Conservation (phyloP, 305 asterid species). For the Fraxinus latifolia region DNA sequence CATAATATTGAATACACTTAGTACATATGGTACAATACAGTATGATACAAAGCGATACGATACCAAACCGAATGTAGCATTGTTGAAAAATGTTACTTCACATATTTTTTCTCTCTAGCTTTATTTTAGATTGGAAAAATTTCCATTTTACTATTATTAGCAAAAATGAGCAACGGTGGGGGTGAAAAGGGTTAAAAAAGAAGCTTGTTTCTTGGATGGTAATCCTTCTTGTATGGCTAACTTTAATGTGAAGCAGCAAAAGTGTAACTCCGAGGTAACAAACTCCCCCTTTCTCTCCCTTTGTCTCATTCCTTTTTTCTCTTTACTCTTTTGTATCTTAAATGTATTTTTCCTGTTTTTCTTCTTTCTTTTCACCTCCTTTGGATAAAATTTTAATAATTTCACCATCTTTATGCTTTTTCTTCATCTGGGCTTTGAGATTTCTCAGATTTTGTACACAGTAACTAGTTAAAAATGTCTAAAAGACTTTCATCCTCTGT, state of each 20-base stretch:
- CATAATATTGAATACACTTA: not conserved
- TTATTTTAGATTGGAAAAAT: not conserved
- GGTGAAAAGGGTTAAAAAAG: not conserved
- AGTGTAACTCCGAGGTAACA: conserved; percentile 15
- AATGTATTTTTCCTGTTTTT: not conserved
- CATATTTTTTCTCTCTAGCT: not conserved
- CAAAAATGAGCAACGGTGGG: not conserved
- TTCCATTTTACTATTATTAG: not conserved
- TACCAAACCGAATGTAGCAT: not conserved
- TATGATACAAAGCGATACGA: not conserved
- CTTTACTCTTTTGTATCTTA: not conserved
- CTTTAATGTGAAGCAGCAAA: conserved; percentile 15
- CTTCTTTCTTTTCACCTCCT: not conserved
- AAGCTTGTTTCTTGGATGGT: conserved; percentile 5
- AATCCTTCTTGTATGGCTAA: conserved; percentile 24
- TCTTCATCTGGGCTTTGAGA: not conserved
- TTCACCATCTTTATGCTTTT: not conserved
- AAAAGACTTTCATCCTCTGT: conserved; percentile 16
- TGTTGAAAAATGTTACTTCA: not conserved
- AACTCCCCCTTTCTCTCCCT: conserved; percentile 15
- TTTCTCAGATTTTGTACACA: not conserved
- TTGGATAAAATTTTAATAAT: not conserved
- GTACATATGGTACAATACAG: not conserved
- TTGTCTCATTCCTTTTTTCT: not conserved
- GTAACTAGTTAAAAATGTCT: not conserved